phyloP scores from a whole-genome alignment of 2,329 filamentous ascomycete genomes.

The Curvularia lunata region DNA sequence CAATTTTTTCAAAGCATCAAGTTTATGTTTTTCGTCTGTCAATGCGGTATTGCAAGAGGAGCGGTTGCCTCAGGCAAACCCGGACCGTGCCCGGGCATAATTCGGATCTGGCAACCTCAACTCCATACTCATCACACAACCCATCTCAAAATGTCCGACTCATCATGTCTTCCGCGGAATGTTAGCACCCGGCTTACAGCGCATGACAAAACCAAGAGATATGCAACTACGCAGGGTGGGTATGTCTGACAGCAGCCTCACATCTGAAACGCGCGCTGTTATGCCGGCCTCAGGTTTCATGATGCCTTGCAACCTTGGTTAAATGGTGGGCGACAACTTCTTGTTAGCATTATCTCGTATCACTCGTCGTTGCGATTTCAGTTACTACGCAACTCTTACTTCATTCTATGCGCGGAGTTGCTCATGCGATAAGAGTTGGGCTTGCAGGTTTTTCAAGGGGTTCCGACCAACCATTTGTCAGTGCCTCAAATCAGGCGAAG shows the following conservation, averaged over 20 bases:
- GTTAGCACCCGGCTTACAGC: not conserved
- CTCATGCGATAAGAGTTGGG: not conserved
- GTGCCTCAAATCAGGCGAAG: not conserved
- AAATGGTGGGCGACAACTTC: conserved; percentile 2
- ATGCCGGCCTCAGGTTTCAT: conserved; percentile 11
- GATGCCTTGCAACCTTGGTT: not conserved
- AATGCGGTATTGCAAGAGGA: not conserved
- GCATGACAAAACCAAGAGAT: not conserved
- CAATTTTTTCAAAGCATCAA: no score
- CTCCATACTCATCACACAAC: not conserved
- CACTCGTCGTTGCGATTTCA: not conserved
- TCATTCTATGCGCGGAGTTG: not conserved
- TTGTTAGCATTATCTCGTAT: not conserved
- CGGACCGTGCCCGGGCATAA: not conserved
- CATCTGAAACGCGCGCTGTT: conserved; percentile 12
- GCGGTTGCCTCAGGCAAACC: conserved; percentile 3
- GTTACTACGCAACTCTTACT: not conserved
- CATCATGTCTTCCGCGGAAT: not conserved
- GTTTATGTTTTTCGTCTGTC: not conserved
- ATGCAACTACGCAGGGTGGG: not conserved
- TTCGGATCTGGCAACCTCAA: not conserved
- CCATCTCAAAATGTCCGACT: not conserved
- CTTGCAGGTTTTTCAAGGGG: not conserved
- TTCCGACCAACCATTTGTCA: not conserved
- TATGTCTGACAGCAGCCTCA: not conserved